These are phyloP conservation scores for Saccharomycopsis crataegensis DNA, from an alignment of 1,139 yeast species.

Conservation along the genomic window DNA sequence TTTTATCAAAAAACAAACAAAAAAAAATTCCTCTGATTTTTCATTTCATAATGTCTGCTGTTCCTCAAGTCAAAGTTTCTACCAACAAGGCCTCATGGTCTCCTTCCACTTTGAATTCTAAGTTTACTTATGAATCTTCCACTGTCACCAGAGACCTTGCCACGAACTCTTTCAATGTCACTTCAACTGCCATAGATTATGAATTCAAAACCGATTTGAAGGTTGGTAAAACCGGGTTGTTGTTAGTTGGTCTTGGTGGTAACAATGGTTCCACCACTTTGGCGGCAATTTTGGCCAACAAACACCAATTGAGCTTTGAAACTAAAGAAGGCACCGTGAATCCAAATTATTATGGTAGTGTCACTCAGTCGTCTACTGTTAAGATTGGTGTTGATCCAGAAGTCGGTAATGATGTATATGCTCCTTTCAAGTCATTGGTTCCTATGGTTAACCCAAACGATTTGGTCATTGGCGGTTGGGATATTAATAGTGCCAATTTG, in stretches of 20 bases:
- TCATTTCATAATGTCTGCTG: too few relatives aligned
- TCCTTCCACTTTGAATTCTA: constrained; percentile 55
- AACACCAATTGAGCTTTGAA: constrained; percentile 67
- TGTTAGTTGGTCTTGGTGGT: constrained; percentile 95
- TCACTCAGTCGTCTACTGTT: constrained; percentile 86
- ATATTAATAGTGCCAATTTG: constrained; percentile 65
- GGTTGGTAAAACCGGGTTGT: constrained; percentile 79
- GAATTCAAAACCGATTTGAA: constrained; percentile 80
- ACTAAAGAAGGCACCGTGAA: constrained; percentile 74
- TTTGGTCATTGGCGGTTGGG: constrained; percentile 92
- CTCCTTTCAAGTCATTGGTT: constrained; percentile 83
- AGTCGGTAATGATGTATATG: constrained; percentile 78
- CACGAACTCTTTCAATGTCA: constrained; percentile 46
- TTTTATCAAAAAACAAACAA: too few relatives aligned
- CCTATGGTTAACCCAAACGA: constrained; percentile 91
- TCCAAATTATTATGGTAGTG: constrained; percentile 94
- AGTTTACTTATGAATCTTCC: constrained; percentile 66
- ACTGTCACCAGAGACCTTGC: constrained; percentile 39
- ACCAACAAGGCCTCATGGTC: constrained; percentile 55
- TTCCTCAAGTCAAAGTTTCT: constrained; percentile 43
- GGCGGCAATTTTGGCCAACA: constrained; percentile 82
- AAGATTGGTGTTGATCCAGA: constrained; percentile 77
- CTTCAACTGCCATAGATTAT: constrained; percentile 67
- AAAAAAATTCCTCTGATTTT: too few relatives aligned
- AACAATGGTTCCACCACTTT: constrained; percentile 91